These are phyloP conservation scores for Hymenoscyphus fraxineus DNA, from an alignment of 2,329 filamentous ascomycete species.

Conservation along the genomic window DNA sequence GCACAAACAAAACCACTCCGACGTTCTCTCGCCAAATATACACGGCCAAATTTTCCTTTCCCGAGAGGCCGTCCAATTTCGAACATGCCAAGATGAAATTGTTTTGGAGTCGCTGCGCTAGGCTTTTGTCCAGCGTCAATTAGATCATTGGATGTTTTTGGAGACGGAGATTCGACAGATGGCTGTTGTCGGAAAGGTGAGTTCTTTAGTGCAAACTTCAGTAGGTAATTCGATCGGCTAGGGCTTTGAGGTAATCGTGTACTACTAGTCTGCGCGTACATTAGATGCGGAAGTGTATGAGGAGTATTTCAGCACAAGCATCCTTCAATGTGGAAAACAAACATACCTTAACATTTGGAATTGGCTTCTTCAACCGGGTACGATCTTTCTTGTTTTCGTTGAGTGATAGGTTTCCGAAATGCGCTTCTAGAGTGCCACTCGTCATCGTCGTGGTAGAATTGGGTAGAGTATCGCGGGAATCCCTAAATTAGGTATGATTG, in stretches of 20 bases:
- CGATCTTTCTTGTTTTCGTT: slow-evolving; percentile 6
- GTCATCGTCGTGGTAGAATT: neutral
- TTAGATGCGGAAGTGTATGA: neutral
- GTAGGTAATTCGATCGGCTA: slow-evolving; percentile 7
- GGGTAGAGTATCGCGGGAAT: too few species aligned
- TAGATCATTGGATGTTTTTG: neutral
- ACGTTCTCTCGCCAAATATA: slow-evolving; percentile 64
- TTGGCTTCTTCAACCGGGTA: slow-evolving; percentile 4
- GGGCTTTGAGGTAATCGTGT: slow-evolving; percentile 5
- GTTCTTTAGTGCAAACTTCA: slow-evolving; percentile 9
- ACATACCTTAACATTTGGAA: slow-evolving; percentile 1
- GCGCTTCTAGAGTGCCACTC: slow-evolving; percentile 7
- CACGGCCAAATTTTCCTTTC: slow-evolving; percentile 67
- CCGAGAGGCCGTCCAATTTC: slow-evolving; percentile 59
- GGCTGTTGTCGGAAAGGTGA: slow-evolving; percentile 5
- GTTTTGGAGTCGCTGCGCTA: slow-evolving; percentile 44
- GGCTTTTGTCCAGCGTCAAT: slow-evolving; percentile 34
- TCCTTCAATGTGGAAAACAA: neutral
- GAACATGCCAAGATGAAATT: slow-evolving; percentile 70
- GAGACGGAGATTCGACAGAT: neutral
- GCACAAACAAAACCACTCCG: slow-evolving; percentile 64
- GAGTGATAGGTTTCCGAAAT: slow-evolving; percentile 7
- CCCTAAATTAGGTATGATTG: too few species aligned
- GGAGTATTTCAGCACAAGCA: neutral
- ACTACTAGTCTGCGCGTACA: neutral